These are phyloP conservation scores for Guadua angustifolia DNA, from an alignment of 176 grass and related monocot genomes.

Conservation along the genomic window DNA sequence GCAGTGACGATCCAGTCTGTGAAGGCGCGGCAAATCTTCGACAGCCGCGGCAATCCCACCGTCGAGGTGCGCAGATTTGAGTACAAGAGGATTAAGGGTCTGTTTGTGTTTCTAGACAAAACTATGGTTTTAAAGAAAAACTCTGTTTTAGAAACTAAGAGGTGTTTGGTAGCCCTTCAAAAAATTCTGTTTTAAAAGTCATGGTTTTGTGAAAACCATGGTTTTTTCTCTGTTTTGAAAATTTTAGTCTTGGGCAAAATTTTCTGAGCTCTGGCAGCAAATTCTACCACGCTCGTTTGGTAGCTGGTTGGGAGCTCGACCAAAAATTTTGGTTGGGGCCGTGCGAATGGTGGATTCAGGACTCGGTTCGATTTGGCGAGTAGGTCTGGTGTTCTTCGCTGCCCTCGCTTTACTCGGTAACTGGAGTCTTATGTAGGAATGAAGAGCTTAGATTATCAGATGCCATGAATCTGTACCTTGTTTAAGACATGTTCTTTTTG, in stretches of 20 bases:
- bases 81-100: not conserved
- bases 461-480: not conserved
- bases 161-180: no score
- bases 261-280: no score
- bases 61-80: slow-evolving; percentile 44
- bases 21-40: slow-evolving; percentile 94
- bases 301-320: no score
- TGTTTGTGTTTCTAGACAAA: no score
- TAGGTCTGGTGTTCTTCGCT: not conserved
- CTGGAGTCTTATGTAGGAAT: not conserved
- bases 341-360: slow-evolving; percentile 1
- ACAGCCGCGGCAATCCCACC: slow-evolving; percentile 92
- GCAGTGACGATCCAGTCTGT: slow-evolving; percentile 56
- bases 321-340: not conserved
- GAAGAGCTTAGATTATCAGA: slow-evolving; percentile 4
- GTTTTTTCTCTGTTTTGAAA: no score
- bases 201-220: no score
- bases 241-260: no score
- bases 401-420: not conserved
- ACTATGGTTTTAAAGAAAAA: no score
- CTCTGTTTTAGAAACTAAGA: no score
- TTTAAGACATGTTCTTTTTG: no score
- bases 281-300: no score
- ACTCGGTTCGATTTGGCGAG: not conserved
- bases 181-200: no score